Evolutionary conservation across 78 protist species (phyloP).

Genomic region (Bodo saltans): DNA sequence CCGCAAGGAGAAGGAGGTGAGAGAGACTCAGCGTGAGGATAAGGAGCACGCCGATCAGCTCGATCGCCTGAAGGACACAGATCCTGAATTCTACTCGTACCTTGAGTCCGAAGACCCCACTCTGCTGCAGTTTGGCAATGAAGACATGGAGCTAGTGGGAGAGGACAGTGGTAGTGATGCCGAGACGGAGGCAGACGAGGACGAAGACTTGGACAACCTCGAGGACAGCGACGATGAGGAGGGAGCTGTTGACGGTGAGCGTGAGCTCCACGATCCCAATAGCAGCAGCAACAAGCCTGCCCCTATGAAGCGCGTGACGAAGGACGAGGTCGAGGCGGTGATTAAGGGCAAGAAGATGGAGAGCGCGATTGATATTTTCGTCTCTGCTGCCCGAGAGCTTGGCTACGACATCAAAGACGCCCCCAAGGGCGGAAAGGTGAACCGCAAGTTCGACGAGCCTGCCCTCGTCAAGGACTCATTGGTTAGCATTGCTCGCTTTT

Average conservation of each 20-base stretch:
- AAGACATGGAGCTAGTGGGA: neutral
- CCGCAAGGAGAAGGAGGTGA: neutral
- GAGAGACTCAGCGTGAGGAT: neutral
- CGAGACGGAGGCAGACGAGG: neutral
- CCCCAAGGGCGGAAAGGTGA: neutral
- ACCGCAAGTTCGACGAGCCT: neutral
- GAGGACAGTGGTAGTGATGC: neutral
- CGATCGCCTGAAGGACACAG: neutral
- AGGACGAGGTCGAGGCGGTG: neutral
- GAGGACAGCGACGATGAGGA: neutral
- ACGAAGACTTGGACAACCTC: neutral
- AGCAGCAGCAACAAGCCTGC: too few relatives aligned
- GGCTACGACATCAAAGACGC: neutral
- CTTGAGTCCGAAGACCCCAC: conserved; percentile 1
- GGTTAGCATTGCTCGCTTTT: neutral
- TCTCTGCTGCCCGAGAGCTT: neutral
- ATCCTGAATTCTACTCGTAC: neutral
- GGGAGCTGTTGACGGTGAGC: neutral
- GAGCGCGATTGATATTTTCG: neutral
- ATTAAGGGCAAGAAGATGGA: neutral
- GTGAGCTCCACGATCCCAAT: too few relatives aligned
- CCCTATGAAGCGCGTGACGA: neutral
- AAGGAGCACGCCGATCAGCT: neutral
- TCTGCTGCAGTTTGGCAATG: neutral
- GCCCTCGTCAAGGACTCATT: neutral